These are phyloP conservation scores for Wickerhamiella brachini DNA, from an alignment of 805 yeast genomes.

Conservation along the genomic window DNA sequence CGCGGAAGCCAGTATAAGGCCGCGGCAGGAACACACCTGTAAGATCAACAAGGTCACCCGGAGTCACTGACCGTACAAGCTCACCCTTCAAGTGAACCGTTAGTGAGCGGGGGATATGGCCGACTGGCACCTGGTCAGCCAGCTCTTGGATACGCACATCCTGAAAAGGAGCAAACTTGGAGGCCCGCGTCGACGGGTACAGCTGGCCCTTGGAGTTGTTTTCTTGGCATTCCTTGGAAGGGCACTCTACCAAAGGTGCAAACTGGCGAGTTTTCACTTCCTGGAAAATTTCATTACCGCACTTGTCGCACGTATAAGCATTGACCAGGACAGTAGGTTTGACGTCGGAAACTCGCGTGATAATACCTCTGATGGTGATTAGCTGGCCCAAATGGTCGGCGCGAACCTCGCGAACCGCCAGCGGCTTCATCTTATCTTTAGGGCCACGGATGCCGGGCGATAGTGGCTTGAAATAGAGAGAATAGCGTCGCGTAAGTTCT, in stretches of 20 bases:
- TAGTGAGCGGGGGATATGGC: constrained; percentile 86
- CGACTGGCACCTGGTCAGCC: constrained; percentile 93
- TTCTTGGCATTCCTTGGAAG: constrained; percentile 60
- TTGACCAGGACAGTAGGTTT: constrained; percentile 83
- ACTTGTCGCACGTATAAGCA: constrained; percentile 94
- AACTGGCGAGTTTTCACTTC: constrained; percentile 77
- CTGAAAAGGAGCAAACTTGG: constrained; percentile 89
- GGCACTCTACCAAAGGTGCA: constrained; percentile 79
- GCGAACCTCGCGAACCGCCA: constrained; percentile 81
- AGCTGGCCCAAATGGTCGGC: constrained; percentile 75
- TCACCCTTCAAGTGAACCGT: constrained; percentile 85
- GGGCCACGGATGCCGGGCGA: constrained; percentile 25
- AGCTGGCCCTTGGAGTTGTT: constrained; percentile 81
- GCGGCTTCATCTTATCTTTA: constrained; percentile 31
- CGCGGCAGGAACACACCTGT: constrained; percentile 87
- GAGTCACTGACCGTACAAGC: constrained; percentile 70
- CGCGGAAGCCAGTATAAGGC: constrained; percentile 92
- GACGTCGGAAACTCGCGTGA: constrained; percentile 91
- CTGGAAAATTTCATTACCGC: constrained; percentile 94
- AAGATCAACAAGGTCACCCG: constrained; percentile 91
- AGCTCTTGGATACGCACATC: constrained; percentile 91
- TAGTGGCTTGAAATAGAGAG: constrained; percentile 74
- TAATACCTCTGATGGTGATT: constrained; percentile 85
- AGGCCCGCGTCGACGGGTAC: constrained; percentile 87
- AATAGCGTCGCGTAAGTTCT: constrained; percentile 73